These are phyloP conservation scores for Naganishia vaughanmartiniae DNA, from an alignment of 768 basidiomycete genomes.

Conservation along the genomic window DNA sequence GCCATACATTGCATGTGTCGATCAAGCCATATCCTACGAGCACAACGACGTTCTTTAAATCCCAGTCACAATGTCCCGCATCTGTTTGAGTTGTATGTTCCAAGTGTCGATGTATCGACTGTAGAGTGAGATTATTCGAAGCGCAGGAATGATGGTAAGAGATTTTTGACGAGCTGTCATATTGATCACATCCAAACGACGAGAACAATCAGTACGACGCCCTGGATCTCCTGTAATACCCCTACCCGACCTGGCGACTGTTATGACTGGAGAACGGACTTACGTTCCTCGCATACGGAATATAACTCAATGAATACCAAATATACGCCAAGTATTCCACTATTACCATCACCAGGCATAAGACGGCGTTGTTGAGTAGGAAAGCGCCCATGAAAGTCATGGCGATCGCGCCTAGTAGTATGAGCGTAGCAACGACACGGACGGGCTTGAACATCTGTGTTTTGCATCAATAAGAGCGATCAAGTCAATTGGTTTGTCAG, in stretches of 20 bases:
- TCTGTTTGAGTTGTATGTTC: no score
- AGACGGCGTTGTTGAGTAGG: constrained; percentile 30
- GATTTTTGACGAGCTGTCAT: constrained; percentile 9
- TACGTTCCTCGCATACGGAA: constrained; percentile 69
- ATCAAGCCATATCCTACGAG: no score
- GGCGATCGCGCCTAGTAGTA: constrained; percentile 73
- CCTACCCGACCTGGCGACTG: no score
- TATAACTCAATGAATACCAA: constrained; percentile 71
- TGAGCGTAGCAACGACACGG: constrained; percentile 72
- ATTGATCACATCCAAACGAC: not conserved
- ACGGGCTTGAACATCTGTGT: constrained; percentile 90
- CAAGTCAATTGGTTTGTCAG: not conserved
- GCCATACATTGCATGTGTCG: no score
- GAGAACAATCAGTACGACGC: no score
- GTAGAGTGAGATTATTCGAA: not conserved
- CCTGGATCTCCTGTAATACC: no score
- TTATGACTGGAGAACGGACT: not conserved
- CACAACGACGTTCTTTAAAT: no score
- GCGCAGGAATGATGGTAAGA: constrained; percentile 18
- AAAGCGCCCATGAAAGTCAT: constrained; percentile 51
- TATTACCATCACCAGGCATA: constrained; percentile 66
- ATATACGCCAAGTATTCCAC: constrained; percentile 86
- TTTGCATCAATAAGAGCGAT: not conserved
- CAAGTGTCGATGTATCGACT: no score
- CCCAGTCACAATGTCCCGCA: no score